Conservation (phyloP, 306 rosid genomes). For the Quercus engelmannii region DNA sequence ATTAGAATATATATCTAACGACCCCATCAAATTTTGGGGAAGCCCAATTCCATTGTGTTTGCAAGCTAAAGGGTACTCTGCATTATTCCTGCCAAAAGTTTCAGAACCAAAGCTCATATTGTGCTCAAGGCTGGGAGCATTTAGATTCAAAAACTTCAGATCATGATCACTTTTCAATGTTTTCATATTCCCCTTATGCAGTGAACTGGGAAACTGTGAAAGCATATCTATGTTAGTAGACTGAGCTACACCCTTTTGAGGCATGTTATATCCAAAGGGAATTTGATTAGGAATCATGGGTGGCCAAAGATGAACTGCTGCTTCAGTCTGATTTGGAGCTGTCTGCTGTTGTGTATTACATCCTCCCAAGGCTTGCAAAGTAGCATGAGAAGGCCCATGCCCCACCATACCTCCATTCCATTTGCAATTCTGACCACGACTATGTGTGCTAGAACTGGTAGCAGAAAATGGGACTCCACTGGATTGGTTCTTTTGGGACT, state of each 20-base stretch:
- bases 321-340: conserved; percentile 47
- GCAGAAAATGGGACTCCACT: conserved; percentile 54
- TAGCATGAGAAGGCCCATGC: conserved; percentile 41
- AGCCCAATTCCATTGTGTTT: conserved; percentile 50
- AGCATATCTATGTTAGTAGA: conserved; percentile 36
- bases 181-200: conserved; percentile 43
- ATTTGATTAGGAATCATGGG: conserved; percentile 39
- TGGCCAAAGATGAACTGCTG: conserved; percentile 66
- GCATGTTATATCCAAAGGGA: conserved; percentile 40
- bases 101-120: conserved; percentile 45
- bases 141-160: conserved; percentile 42
- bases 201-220: conserved; percentile 37
- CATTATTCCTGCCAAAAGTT: conserved; percentile 46
- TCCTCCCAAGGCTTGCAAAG: conserved; percentile 47
- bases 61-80: conserved; percentile 54
- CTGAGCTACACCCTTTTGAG: conserved; percentile 55
- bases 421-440: conserved; percentile 47
- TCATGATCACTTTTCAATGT: conserved; percentile 37
- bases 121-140: conserved; percentile 43
- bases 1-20: conserved; percentile 77
- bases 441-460: conserved; percentile 39
- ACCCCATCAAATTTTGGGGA: conserved; percentile 50
- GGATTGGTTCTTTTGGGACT: conserved; percentile 56
- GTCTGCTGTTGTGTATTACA: conserved; percentile 54
- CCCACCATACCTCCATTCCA: conserved; percentile 48